These are phyloP conservation scores for Daldinia bambusicola DNA, from an alignment of 495 filamentous ascomycete genomes.

Conservation along the genomic window DNA sequence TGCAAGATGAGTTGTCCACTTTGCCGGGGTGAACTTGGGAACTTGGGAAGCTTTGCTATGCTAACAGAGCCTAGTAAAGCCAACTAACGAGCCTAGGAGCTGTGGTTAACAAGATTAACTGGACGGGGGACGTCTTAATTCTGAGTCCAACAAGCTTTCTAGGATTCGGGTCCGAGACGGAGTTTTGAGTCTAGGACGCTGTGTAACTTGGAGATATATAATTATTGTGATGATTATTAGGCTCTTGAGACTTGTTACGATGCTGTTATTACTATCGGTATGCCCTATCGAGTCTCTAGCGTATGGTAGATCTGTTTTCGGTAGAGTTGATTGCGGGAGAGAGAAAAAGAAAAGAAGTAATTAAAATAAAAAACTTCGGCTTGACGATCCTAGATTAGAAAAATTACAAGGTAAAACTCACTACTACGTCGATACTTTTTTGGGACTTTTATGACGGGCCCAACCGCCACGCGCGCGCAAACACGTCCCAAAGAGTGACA, in stretches of 20 bases:
- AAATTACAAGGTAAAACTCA: slow-evolving; percentile 19
- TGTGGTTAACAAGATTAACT: slow-evolving; percentile 25
- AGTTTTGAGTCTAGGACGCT: slow-evolving; percentile 37
- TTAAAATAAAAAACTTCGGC: slow-evolving; percentile 15
- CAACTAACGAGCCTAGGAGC: slow-evolving; percentile 7
- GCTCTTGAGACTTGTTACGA: slow-evolving; percentile 22
- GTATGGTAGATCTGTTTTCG: neutral
- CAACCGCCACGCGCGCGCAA: slow-evolving; percentile 44
- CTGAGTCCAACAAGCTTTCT: slow-evolving; percentile 23
- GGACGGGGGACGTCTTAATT: slow-evolving; percentile 9
- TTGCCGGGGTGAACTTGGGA: slow-evolving; percentile 7
- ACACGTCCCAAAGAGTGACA: slow-evolving; percentile 43
- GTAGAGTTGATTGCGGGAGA: slow-evolving; percentile 4
- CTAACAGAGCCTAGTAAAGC: neutral
- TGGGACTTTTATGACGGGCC: slow-evolving; percentile 33
- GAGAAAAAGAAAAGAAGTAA: slow-evolving; percentile 30
- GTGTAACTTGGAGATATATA: slow-evolving; percentile 38
- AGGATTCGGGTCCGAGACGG: slow-evolving; percentile 41
- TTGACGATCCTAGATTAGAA: slow-evolving; percentile 13
- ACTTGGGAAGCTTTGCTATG: slow-evolving; percentile 6
- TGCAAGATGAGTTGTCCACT: slow-evolving; percentile 64
- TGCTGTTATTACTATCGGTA: slow-evolving; percentile 6
- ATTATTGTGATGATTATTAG: slow-evolving; percentile 16
- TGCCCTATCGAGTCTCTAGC: neutral
- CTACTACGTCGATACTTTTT: neutral